Evolutionary conservation across 1,284 basidiomycete species (phyloP), one percentile per base, ranked within the genome.

Genomic region (Trametes versicolor): DNA sequence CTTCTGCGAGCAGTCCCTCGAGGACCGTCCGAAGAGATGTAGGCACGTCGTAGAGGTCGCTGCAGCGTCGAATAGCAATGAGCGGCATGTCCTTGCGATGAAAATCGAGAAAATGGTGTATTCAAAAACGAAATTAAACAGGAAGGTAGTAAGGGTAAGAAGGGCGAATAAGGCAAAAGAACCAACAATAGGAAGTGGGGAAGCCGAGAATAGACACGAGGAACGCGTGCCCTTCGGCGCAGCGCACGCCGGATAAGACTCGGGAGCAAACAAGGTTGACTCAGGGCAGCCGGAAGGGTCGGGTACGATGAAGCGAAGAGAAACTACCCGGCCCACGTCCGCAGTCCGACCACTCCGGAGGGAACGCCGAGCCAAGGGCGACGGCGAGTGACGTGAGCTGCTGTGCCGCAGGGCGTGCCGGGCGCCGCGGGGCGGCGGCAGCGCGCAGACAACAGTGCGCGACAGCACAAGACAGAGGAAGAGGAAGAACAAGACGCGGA

Each of bases 1-100:
- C 87, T 74, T 97, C 94, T n/a, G 92, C 87, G 25, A 98, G 86
- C 74, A 94, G 92, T 53, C 86, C 84, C 76, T 99, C 97, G 29
- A 99, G 87, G 25, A 94, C 92, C 8, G 79, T 76, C 50, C 97
- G 89, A 8, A 99, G 87, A 60, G 96, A 91, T 43, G 85, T 79
- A 0, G 96, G 95, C 8, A 98, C 87, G 0, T 87, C 85, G 66
- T 91, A 87, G 36, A 99, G 87, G 66, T 98, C 96, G 71, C 96
- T 97, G 74, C 37, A 66, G 65, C 37, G 21, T 37, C 55, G 60
- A 47, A 29, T 32, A 7, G 4, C 48, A 21, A 57, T 61, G 53
- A 65, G 56, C 25, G 39, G 25, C 41, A 15, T 32, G 50, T 53
- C n/a, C 37, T 60, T 34, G 21, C 5, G 34, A 27, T 27, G 15